Percentiles rank a stretch among this genome's conserved stretches.
Conservation (phyloP, 2,329 filamentous ascomycete genomes). For the Aspergillus candidus region DNA sequence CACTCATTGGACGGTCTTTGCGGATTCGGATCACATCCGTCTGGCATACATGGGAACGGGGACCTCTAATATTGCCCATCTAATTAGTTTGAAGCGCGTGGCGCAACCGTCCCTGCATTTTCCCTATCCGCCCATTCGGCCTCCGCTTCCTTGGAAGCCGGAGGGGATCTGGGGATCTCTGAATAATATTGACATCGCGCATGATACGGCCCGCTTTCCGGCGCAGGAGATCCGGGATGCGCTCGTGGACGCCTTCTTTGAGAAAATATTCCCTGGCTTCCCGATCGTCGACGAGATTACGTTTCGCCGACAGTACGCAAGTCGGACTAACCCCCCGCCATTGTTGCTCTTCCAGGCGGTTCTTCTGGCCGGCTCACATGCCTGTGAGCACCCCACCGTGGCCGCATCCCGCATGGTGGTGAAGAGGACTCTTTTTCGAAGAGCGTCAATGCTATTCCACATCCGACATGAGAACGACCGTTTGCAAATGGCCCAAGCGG, state of each 20-base stretch:
- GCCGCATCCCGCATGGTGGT: conserved; percentile 14
- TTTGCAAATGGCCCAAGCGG: conserved; percentile 20
- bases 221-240: conserved; percentile 15
- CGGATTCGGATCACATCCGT: not conserved
- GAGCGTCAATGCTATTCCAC: conserved; percentile 23
- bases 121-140: not conserved
- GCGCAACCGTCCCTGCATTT: not conserved
- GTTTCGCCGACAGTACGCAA: conserved; percentile 11
- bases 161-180: not conserved
- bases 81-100: not conserved
- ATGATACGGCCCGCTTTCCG: not conserved
- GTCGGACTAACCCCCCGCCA: conserved; percentile 16
- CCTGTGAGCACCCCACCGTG: conserved; percentile 17
- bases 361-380: conserved; percentile 23
- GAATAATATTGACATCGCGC: not conserved
- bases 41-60: not conserved
- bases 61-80: not conserved
- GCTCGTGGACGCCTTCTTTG: conserved; percentile 22
- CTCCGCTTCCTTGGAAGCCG: not conserved
- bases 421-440: conserved; percentile 20
- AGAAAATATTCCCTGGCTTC: conserved; percentile 22
- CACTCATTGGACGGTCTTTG: not conserved
- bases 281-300: conserved; percentile 20
- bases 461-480: conserved; percentile 24
- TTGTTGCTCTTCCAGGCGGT: conserved; percentile 25